Conservation (phyloP, 495 filamentous ascomycete species). For the Penicillium taxi region DNA sequence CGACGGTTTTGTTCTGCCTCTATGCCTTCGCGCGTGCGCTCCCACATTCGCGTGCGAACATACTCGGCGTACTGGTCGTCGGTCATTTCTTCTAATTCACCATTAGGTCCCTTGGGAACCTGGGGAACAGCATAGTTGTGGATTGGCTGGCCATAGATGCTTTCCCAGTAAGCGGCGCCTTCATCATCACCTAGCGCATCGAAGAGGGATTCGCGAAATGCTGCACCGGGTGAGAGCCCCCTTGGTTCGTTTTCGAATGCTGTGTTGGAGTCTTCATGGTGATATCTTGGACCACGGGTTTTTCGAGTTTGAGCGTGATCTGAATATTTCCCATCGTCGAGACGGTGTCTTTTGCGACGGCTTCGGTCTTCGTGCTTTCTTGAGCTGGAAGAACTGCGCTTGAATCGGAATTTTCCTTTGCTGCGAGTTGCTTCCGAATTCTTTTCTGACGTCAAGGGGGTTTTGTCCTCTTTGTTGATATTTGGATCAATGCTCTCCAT, state of each 20-base stretch:
- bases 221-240: constrained; percentile 49
- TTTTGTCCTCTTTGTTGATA: background rate
- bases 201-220: constrained; percentile 94
- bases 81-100: constrained; percentile 73
- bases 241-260: constrained; percentile 9
- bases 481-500: too few relatives aligned
- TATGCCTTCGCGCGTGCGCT: constrained; percentile 66
- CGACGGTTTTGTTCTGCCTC: constrained; percentile 56
- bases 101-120: constrained; percentile 32
- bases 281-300: constrained; percentile 2
- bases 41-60: constrained; percentile 87
- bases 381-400: constrained; percentile 24
- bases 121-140: constrained; percentile 49
- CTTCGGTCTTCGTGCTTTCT: constrained; percentile 20
- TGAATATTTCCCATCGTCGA: constrained; percentile 18
- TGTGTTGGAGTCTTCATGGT: constrained; percentile 25
- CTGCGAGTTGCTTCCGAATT: constrained; percentile 15
- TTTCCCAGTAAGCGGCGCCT: constrained; percentile 89
- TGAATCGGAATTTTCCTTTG: constrained; percentile 54
- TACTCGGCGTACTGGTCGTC: constrained; percentile 85
- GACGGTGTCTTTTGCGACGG: constrained; percentile 2
- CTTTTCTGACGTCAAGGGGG: background rate
- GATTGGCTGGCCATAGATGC: constrained; percentile 89
- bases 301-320: constrained; percentile 10
- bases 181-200: constrained; percentile 99